Conservation (phyloP, 345 rosid species). For the Gossypium longicalyx region DNA sequence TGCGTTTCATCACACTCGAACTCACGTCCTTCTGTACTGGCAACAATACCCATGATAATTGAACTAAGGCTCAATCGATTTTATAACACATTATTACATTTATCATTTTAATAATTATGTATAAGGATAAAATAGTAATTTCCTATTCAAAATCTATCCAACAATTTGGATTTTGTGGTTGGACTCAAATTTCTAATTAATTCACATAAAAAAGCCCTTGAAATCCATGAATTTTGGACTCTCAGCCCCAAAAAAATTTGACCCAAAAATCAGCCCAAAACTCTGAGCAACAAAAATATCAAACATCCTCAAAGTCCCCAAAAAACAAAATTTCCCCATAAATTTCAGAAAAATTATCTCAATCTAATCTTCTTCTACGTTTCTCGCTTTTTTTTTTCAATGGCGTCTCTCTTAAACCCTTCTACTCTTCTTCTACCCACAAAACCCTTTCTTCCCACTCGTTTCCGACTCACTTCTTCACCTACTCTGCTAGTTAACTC, state of each 20-base stretch:
- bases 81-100: too few relatives aligned
- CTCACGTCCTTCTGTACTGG: rapidly evolving
- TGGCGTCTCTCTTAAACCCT: slow-evolving; percentile 49
- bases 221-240: not conserved
- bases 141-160: too few relatives aligned
- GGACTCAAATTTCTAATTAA: too few relatives aligned
- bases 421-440: slow-evolving; percentile 42
- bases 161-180: too few relatives aligned
- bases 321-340: not conserved
- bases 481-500: slow-evolving; percentile 22
- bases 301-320: not conserved
- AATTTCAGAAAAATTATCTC: not conserved
- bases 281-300: not conserved
- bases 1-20: too few relatives aligned
- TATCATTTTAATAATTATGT: too few relatives aligned
- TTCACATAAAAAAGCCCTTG: not conserved
- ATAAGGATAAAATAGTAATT: too few relatives aligned
- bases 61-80: too few relatives aligned
- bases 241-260: not conserved
- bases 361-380: not conserved
- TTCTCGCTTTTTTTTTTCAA: slow-evolving; percentile 11
- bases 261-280: not conserved
- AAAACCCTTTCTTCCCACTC: slow-evolving; percentile 21
- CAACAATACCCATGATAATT: rapidly evolving
- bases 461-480: not conserved